These are phyloP conservation scores for Postia placenta DNA, from an alignment of 768 basidiomycete species.

Conservation along the genomic window DNA sequence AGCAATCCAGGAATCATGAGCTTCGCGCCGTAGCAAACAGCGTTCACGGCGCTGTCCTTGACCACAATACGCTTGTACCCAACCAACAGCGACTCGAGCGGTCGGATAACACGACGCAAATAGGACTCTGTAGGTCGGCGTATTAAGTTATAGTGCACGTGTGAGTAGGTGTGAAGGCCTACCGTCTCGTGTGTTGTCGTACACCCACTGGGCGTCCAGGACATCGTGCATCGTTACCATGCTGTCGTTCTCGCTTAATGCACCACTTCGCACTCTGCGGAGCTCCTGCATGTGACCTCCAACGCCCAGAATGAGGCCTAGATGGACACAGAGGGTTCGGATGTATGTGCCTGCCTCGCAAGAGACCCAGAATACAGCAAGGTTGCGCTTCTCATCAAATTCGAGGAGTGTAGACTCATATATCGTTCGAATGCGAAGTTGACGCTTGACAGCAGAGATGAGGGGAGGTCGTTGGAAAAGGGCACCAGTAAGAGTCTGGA, in stretches of 20 bases:
- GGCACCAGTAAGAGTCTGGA: constrained; percentile 96
- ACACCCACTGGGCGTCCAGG: constrained; percentile 96
- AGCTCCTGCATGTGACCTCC: constrained; percentile 99
- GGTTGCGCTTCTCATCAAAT: constrained; percentile 94
- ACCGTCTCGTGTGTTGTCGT: constrained; percentile 98
- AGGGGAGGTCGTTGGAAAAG: constrained; percentile 98
- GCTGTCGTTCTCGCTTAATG: constrained; percentile 95
- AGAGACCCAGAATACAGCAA: constrained; percentile 97
- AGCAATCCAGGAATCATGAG: constrained; percentile 99
- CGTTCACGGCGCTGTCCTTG: constrained; percentile 98
- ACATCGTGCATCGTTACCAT: constrained; percentile 99
- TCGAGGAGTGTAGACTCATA: constrained; percentile 94
- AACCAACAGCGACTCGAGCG: constrained; percentile 87
- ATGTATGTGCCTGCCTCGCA: constrained; percentile 98
- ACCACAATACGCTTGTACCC: constrained; percentile 99
- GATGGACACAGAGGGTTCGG: constrained; percentile 94
- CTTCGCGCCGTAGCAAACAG: constrained; percentile 98
- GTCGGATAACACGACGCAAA: constrained; percentile 89
- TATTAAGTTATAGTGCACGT: neutral
- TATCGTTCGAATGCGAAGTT: constrained; percentile 94
- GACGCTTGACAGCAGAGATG: constrained; percentile 98
- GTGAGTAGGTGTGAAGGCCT: constrained; percentile 16
- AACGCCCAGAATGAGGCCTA: constrained; percentile 90
- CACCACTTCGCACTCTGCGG: constrained; percentile 88
- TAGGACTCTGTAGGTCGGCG: constrained; percentile 76